These are phyloP conservation scores for Gyrodon lividus DNA, from an alignment of 768 basidiomycete species.

Conservation along the genomic window DNA sequence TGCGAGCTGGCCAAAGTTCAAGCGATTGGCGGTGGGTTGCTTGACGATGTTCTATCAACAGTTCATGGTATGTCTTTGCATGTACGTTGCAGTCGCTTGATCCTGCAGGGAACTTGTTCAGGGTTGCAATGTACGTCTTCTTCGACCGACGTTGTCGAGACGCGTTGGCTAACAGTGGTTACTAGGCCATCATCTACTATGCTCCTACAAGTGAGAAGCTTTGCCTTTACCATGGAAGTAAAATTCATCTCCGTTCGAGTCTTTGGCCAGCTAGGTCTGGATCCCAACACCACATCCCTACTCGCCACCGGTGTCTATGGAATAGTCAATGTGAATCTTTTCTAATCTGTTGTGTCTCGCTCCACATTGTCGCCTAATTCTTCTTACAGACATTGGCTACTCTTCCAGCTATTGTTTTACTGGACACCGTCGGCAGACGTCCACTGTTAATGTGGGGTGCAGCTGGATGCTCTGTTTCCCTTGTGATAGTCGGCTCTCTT, in stretches of 20 bases:
- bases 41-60: constrained; percentile 35
- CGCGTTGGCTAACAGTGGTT: constrained; percentile 3
- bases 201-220: constrained; percentile 3
- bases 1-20: constrained; percentile 32
- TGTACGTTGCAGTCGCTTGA: background rate
- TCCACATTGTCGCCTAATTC: background rate
- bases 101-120: constrained; percentile 8
- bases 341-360: background rate
- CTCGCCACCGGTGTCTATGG: constrained; percentile 44
- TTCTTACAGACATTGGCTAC: constrained; percentile 32
- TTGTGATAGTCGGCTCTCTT: constrained; percentile 28
- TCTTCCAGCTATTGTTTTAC: constrained; percentile 33
- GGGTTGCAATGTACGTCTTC: constrained; percentile 27
- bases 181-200: constrained; percentile 31
- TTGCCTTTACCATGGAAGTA: background rate
- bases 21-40: constrained; percentile 29
- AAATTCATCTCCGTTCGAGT: constrained; percentile 29
- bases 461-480: constrained; percentile 30
- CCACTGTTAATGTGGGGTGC: constrained; percentile 41
- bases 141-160: background rate
- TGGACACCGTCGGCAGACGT: constrained; percentile 40
- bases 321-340: constrained; percentile 28
- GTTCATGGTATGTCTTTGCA: constrained; percentile 26
- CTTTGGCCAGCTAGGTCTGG: constrained; percentile 41
- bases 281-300: constrained; percentile 39